Evolutionary conservation across 1,284 basidiomycete genomes (phyloP), one percentile per base, ranked within the genome.

Genomic region (Tranzscheliella williamsii): DNA sequence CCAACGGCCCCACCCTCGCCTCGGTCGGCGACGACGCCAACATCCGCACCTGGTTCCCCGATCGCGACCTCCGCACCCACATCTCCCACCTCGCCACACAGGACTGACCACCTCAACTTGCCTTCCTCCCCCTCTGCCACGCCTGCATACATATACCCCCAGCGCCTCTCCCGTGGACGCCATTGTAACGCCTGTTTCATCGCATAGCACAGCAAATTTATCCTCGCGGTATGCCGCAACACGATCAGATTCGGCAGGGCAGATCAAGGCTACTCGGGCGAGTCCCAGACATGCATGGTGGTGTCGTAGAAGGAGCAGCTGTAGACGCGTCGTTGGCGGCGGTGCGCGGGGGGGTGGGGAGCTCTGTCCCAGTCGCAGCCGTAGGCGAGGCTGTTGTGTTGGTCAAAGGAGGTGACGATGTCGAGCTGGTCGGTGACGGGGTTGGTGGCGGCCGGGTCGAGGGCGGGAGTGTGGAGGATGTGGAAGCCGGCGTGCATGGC

Each of bases 401-500:
- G 81, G 56, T 91, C 86, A 68, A 91, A 92, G 13, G 85, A 82
- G 50, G 81, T 84, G 2, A 83, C 66, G 53, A 51, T 68, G 38
- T 47, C 41, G 32, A 55, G 24, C 22, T 48, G 52, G 0, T 27
- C 60, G 22, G 41, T 35, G 20, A 35, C 15, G n/a, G n/a, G n/a
- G n/a, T n/a, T n/a, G n/a, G n/a, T n/a, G n/a, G n/a, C n/a, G n/a
- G n/a, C n/a, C n/a, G n/a, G n/a, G n/a, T n/a, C n/a, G 7, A 41
- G 38, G 4, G 37, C n/a, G 20, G 6, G 23, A 20, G 61, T 20
- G 17, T 20, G 30, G 20, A 75, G 35, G 33, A 73, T 54, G 69
- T 93, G 94, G 83, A 91, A 94, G 1, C 95, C 94, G 58, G 90
- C 91, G 73, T 96, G 93, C 95, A 98, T 99, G 74, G 89, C 90